These are phyloP conservation scores for Nidularia pulvinata DNA, from an alignment of 768 basidiomycete genomes.

Conservation along the genomic window DNA sequence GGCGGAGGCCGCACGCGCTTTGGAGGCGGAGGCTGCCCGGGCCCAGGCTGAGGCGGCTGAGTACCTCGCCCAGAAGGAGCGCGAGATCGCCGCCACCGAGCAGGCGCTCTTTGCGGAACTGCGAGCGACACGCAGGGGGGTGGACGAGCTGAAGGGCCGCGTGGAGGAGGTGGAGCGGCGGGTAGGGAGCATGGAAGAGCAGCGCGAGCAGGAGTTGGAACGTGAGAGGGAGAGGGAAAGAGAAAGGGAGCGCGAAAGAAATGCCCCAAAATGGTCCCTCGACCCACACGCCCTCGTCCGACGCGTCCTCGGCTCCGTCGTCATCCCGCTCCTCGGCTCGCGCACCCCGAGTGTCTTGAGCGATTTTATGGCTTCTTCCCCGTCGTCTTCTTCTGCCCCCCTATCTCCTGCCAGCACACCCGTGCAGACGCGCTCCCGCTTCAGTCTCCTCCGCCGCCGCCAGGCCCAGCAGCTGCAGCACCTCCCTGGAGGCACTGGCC, in stretches of 20 bases:
- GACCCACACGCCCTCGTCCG: not conserved
- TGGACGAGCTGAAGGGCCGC: not conserved
- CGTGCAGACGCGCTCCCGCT: not conserved
- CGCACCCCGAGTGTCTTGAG: not conserved
- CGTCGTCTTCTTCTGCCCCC: not conserved
- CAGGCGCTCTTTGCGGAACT: not conserved
- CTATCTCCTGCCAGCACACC: too few species aligned
- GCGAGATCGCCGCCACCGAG: not conserved
- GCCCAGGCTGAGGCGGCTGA: not conserved
- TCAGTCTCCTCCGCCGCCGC: not conserved
- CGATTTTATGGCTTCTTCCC: not conserved
- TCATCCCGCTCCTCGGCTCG: not conserved
- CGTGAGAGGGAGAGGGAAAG: not conserved
- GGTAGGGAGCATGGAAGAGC: constrained; percentile 1
- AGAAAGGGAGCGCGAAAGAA: not conserved
- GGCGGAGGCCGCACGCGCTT: not conserved
- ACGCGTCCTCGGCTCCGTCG: not conserved
- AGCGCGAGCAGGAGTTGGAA: constrained; percentile 1
- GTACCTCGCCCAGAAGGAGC: not conserved
- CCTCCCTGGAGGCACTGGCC: not conserved
- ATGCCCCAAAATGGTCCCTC: not conserved
- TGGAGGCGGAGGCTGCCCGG: not conserved
- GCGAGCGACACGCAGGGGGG: not conserved
- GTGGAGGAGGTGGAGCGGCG: constrained; percentile 4
- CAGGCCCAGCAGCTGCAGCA: constrained; percentile 3